A percentile compares a stretch with the other conserved stretches of the same genome.
These are phyloP conservation scores for Dendryphion nanum DNA, from an alignment of 2,329 filamentous ascomycete genomes.

Conservation along the genomic window DNA sequence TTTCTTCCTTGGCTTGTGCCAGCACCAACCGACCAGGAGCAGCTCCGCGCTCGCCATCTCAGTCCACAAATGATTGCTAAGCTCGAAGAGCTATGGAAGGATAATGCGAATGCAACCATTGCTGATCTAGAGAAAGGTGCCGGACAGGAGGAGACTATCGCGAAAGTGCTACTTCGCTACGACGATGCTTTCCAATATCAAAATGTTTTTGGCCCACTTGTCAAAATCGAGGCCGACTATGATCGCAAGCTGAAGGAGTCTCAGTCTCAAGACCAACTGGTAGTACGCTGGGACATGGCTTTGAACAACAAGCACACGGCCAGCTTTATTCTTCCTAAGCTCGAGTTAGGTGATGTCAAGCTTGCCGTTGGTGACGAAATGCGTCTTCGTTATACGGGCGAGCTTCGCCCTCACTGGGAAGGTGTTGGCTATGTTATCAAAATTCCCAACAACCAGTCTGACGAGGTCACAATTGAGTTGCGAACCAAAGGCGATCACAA, in stretches of 20 bases:
- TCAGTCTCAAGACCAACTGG: slow-evolving; percentile 92
- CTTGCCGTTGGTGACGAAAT: slow-evolving; percentile 97
- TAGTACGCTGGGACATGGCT: slow-evolving; percentile 91
- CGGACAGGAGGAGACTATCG: slow-evolving; percentile 91
- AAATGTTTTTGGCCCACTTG: slow-evolving; percentile 95
- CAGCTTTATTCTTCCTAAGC: slow-evolving; percentile 92
- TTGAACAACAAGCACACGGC: slow-evolving; percentile 97
- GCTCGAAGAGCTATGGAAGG: slow-evolving; percentile 98
- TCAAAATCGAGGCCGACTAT: slow-evolving; percentile 99
- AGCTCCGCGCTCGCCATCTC: slow-evolving; percentile 89
- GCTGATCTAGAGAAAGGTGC: slow-evolving; percentile 88
- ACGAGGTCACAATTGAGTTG: slow-evolving; percentile 93
- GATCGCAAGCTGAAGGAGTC: slow-evolving; percentile 98
- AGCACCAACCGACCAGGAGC: slow-evolving; percentile 87
- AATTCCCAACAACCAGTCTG: slow-evolving; percentile 98
- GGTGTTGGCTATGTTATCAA: slow-evolving; percentile 99
- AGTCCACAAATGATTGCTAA: slow-evolving; percentile 94
- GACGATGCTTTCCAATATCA: slow-evolving; percentile 98
- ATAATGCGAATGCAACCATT: slow-evolving; percentile 83
- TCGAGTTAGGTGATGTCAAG: slow-evolving; percentile 97
- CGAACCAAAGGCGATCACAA: slow-evolving; percentile 95
- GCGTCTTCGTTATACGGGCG: slow-evolving; percentile 94
- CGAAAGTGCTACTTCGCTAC: slow-evolving; percentile 87
- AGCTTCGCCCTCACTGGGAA: slow-evolving; percentile 89
- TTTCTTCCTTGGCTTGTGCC: slow-evolving; percentile 93